Conservation (phyloP, 2,329 filamentous ascomycete species). For the Verticillium nubilum region DNA sequence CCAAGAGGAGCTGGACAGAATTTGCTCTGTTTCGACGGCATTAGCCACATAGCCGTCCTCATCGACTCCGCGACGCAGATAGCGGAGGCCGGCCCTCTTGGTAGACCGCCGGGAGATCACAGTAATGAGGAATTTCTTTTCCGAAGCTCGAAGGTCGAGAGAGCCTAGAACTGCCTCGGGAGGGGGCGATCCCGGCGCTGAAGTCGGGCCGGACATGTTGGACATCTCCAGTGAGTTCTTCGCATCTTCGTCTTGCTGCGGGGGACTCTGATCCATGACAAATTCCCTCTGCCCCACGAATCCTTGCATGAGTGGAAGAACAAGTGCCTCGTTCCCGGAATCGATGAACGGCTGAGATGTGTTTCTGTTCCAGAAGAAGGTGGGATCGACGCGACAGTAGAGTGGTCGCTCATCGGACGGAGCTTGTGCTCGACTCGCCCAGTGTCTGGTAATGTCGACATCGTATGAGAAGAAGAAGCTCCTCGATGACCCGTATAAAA, state of each 20-base stretch:
- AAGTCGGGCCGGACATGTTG: slow-evolving; percentile 26
- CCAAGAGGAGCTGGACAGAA: slow-evolving; percentile 70
- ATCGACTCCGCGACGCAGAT: slow-evolving; percentile 84
- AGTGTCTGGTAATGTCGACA: slow-evolving; percentile 74
- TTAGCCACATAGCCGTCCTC: slow-evolving; percentile 88
- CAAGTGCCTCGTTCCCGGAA: slow-evolving; percentile 63
- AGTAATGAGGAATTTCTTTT: slow-evolving; percentile 70
- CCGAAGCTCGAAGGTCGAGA: slow-evolving; percentile 38
- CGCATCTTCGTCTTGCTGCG: slow-evolving; percentile 42
- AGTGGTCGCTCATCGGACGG: slow-evolving; percentile 52
- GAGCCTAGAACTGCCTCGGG: slow-evolving; percentile 20
- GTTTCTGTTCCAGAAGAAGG: slow-evolving; percentile 89
- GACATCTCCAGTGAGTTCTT: slow-evolving; percentile 42
- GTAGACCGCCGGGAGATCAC: slow-evolving; percentile 85
- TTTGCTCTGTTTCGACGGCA: slow-evolving; percentile 90
- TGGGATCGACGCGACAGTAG: slow-evolving; percentile 65
- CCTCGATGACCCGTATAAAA: slow-evolving; percentile 74
- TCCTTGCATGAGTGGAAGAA: slow-evolving; percentile 84
- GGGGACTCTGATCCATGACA: slow-evolving; percentile 58
- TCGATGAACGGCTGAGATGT: slow-evolving; percentile 70
- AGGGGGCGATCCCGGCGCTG: slow-evolving; percentile 17
- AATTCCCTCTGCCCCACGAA: slow-evolving; percentile 88
- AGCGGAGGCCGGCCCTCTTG: slow-evolving; percentile 81
- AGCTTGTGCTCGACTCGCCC: slow-evolving; percentile 35
- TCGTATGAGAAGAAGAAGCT: slow-evolving; percentile 98